These are phyloP conservation scores for fission yeast (Schizosaccharomyces pombe) DNA, from an alignment of 805 yeast genomes.

Conservation along the genomic window DNA sequence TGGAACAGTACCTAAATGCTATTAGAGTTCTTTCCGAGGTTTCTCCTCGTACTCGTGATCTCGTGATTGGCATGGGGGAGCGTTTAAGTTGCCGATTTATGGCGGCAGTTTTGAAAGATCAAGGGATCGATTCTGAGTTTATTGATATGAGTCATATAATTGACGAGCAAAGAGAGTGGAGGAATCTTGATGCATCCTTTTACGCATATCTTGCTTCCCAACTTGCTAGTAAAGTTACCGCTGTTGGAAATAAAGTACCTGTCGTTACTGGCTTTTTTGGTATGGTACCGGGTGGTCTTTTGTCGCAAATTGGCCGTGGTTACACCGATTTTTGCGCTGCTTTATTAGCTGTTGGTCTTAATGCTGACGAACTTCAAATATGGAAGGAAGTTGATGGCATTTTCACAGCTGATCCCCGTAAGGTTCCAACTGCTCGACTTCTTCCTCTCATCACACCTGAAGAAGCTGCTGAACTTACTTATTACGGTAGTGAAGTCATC, in stretches of 20 bases:
- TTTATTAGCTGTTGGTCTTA: conserved; percentile 71
- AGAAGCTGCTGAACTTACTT: conserved; percentile 94
- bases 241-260: conserved; percentile 27
- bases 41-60: conserved; percentile 64
- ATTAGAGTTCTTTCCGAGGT: conserved; percentile 82
- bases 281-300: conserved; percentile 78
- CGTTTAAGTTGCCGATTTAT: conserved; percentile 75
- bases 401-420: conserved; percentile 94
- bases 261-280: conserved; percentile 94
- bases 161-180: conserved; percentile 33
- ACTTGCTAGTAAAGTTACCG: conserved; percentile 25
- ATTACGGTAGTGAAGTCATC: conserved; percentile 92
- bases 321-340: conserved; percentile 97
- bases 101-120: conserved; percentile 63
- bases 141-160: conserved; percentile 57
- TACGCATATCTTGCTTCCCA: conserved; percentile 28
- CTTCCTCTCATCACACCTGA: conserved; percentile 83
- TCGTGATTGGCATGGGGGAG: conserved; percentile 84
- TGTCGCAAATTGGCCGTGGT: conserved; percentile 88
- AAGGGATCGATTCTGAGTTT: conserved; percentile 53
- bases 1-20: conserved; percentile 54
- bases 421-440: conserved; percentile 71
- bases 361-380: conserved; percentile 83
- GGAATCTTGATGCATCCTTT: conserved; percentile 41
- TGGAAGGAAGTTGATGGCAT: conserved; percentile 99